phyloP scores from a whole-genome alignment of 345 rosid genomes.

The Lumnitzera littorea region DNA sequence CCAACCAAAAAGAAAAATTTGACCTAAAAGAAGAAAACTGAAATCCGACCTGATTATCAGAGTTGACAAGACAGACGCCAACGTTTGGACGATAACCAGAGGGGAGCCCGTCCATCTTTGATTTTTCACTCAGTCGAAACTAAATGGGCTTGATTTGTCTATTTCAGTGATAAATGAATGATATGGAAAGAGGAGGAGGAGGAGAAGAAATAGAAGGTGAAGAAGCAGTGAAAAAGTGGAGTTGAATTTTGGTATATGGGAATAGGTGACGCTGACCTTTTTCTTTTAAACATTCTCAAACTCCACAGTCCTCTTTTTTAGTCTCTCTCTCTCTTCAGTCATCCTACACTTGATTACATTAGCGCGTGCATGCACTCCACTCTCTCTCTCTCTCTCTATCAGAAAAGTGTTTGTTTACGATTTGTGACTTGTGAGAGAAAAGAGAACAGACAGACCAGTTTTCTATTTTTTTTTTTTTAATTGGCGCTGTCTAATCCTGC shows the following conservation, averaged over 20 bases:
- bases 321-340: too few species aligned
- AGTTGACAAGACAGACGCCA: constrained; percentile 91
- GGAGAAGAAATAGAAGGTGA: not conserved
- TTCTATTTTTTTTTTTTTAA: too few species aligned
- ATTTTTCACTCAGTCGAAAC: not conserved
- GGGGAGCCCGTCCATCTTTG: constrained; percentile 94
- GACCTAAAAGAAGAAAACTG: not conserved
- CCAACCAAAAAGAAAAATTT: not conserved
- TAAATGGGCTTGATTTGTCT: not conserved
- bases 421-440: too few species aligned
- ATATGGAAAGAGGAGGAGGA: not conserved
- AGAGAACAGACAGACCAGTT: too few species aligned
- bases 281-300: too few species aligned
- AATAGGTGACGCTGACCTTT: constrained; percentile 7
- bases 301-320: too few species aligned
- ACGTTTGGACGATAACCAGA: constrained; percentile 97
- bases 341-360: too few species aligned
- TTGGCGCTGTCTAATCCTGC: too few species aligned
- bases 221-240: not conserved
- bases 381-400: too few species aligned
- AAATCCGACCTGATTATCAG: constrained; percentile 59
- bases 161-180: not conserved
- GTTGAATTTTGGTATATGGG: not conserved
- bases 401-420: too few species aligned
- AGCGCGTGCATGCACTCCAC: too few species aligned